Percentiles rank a stretch among this genome's conserved stretches.
Conservation (phyloP, 305 asterid species). For the Solanum aculeatissimum region DNA sequence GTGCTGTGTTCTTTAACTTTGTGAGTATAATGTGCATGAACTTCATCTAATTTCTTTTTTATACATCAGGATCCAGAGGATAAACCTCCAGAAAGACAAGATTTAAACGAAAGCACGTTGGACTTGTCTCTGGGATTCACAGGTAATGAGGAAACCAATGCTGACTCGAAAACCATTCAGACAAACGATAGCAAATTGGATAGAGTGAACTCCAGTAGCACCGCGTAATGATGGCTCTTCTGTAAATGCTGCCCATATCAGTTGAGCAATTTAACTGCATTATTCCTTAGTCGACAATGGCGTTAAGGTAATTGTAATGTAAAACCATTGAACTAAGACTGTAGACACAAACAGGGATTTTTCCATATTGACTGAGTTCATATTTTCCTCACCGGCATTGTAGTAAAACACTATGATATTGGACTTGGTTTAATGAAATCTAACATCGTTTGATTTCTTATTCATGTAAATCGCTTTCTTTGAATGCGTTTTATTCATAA, state of each 20-base stretch:
- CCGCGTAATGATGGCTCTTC: not conserved
- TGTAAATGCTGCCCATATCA: not conserved
- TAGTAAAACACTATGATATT: not conserved
- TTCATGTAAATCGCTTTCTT: too few species aligned
- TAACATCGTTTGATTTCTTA: not conserved
- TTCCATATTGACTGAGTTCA: not conserved
- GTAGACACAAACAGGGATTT: not conserved
- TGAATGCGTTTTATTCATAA: too few species aligned
- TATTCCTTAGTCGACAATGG: not conserved
- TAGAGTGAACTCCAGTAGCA: slow-evolving; percentile 2
- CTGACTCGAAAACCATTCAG: slow-evolving; percentile 28
- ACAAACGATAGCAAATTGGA: slow-evolving; percentile 21
- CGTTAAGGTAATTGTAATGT: not conserved
- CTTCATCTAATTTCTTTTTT: not conserved
- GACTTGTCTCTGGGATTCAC: slow-evolving; percentile 75
- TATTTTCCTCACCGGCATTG: not conserved
- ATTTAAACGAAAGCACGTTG: slow-evolving; percentile 70
- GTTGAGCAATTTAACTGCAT: not conserved
- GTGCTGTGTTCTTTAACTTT: not conserved
- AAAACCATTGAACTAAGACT: not conserved
- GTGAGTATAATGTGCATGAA: not conserved
- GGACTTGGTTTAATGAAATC: not conserved
- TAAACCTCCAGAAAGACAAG: slow-evolving; percentile 39
- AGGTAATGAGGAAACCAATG: slow-evolving; percentile 33
- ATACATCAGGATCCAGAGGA: slow-evolving; percentile 27